Evolutionary conservation across 106 monocot genomes (phyloP).

Genomic region (Dendrobium nobile): DNA sequence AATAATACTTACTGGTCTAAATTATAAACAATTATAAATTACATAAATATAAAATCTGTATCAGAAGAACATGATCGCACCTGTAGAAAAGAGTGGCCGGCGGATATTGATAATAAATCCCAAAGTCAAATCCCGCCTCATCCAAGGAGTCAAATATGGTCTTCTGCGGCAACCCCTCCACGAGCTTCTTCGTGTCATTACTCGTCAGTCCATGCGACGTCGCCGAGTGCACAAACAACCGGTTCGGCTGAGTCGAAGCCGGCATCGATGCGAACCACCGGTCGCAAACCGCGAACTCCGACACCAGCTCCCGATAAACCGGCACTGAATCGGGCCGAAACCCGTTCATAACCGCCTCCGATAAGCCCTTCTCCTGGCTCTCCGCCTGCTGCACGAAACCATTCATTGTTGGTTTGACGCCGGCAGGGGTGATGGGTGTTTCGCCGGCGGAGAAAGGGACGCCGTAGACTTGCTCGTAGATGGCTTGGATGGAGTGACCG

Average conservation of each 20-base stretch:
- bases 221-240: constrained; percentile 82
- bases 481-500: constrained; percentile 92
- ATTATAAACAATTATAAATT: no score
- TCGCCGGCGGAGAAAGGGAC: constrained; percentile 30
- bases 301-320: constrained; percentile 70
- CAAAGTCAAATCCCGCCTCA: constrained; percentile 59
- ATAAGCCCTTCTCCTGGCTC: constrained; percentile 51
- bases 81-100: constrained; percentile 80
- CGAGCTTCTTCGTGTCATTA: constrained; percentile 56
- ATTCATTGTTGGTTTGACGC: constrained; percentile 45
- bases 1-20: no score
- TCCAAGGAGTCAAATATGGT: constrained; percentile 85
- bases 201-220: constrained; percentile 79
- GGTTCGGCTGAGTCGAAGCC: constrained; percentile 89
- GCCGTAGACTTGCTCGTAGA: constrained; percentile 87
- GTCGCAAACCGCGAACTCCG: constrained; percentile 79
- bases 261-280: constrained; percentile 91
- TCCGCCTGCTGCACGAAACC: constrained; percentile 89
- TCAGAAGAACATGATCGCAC: constrained; percentile 7
- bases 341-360: constrained; percentile 70
- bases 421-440: constrained; percentile 48
- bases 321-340: constrained; percentile 71
- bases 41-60: no score
- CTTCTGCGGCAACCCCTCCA: constrained; percentile 68
- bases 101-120: constrained; percentile 88